Evolutionary conservation across 2,329 filamentous ascomycete genomes (phyloP), one percentile per base, ranked within the genome.

Genomic region (Aspergillus carbonarius): DNA sequence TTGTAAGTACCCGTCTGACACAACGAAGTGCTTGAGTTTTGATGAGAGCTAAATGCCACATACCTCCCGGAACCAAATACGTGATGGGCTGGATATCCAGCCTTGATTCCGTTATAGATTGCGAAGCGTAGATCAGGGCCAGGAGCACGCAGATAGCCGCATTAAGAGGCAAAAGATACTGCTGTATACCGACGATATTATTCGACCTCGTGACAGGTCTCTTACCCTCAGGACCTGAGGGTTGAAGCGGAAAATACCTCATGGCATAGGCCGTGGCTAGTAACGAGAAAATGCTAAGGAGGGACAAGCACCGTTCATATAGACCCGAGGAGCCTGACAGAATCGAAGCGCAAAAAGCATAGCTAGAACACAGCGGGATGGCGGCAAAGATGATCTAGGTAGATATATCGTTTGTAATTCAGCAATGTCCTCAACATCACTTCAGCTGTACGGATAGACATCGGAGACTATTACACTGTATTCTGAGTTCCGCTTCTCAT

Each of bases 31-130:
- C 1, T 32, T 4, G 9, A 32, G 30, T 42, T 60, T 62, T 63
- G 47, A 57, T 52, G 35, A 46, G 39, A 20, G 34, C 32, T 37
- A 10, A 23, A 30, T 2, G 35, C 37, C 18, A 69, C 74, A 60
- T 65, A 79, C 77, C 68, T 62, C 68, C 70, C 30, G 77, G 77
- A 40, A 78, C 64, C 37, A 76, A 46, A 61, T 73, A 78, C 23
- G 74, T 59, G 15, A 70, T 51, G 35, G 69, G 68, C 12, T 66
- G 64, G 40, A 65, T 61, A 18, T 59, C 60, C 35, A 57, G 60
- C 39, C 65, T 58, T 12, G 63, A 58, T 25, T 60, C 60, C 9
- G 49, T 30, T 20, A 57, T 54, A 15, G n/a, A n/a, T n/a, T n/a
- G n/a, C n/a, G n/a, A n/a, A n/a, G 65, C 44, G 55, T 69, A 74